Conservation (phyloP, 192 early-diverging fungal species). For the Coemansia sp. region DNA sequence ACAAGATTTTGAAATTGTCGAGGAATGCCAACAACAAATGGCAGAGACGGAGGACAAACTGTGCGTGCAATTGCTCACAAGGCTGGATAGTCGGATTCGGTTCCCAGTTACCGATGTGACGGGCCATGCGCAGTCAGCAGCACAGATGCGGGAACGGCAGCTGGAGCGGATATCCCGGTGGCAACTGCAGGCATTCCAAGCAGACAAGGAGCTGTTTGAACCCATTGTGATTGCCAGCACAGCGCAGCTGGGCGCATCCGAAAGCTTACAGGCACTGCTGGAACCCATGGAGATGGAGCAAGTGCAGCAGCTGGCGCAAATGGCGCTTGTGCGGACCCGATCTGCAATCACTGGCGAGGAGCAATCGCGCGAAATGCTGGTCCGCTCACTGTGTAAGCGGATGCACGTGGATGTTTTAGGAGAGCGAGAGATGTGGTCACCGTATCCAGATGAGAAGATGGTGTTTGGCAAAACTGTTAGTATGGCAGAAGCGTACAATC, state of each 20-base stretch:
- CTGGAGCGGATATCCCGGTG: conserved; percentile 62
- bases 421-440: too few relatives aligned
- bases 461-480: conserved; percentile 70
- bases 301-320: conserved; percentile 58
- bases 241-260: conserved; percentile 59
- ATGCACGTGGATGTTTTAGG: too few relatives aligned
- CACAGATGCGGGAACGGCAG: conserved; percentile 62
- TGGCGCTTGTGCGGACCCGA: conserved; percentile 60
- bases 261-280: conserved; percentile 57
- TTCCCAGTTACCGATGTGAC: conserved; percentile 84
- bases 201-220: conserved; percentile 51
- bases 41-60: too few relatives aligned
- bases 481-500: conserved; percentile 62
- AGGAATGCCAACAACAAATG: background rate
- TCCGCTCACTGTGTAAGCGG: too few relatives aligned
- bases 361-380: too few relatives aligned
- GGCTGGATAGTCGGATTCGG: background rate
- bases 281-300: conserved; percentile 44
- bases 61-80: too few relatives aligned
- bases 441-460: conserved; percentile 45
- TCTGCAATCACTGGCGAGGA: too few relatives aligned
- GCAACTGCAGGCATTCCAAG: conserved; percentile 77
- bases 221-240: conserved; percentile 74
- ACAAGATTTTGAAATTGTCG: conserved; percentile 73
- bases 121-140: conserved; percentile 67